Evolutionary conservation across 1,284 basidiomycete genomes (phyloP), one percentile per base, ranked within the genome.

Genomic region (Erythrobasidium hasegawianum): DNA sequence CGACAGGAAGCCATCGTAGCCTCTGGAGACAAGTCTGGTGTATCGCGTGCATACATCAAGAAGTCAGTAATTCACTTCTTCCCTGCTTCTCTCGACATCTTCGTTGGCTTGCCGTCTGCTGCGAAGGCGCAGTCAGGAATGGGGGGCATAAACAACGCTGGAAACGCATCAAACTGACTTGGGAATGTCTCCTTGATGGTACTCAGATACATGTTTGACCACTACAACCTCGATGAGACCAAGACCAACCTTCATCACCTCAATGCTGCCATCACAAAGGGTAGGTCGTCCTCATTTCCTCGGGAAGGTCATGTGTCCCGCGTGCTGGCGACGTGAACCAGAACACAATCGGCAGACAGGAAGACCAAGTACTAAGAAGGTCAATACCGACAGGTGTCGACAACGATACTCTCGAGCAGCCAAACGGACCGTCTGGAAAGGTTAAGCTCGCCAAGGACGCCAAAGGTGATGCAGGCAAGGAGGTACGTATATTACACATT

Each of bases 1-100:
- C 24, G 11, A 39, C 64, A 67, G 64, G 64, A 67, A 53, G 57
- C 64, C 55, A 67, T 67, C 57, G 27, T 57, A 40, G 49, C 64
- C 22, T 47, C 50, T 1, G 52, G 41, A 24, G 64, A 67, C 57
- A 27, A 54, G 10, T 38, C 57, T 9, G 64, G 64, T 27, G 64
- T 49, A 1, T 67, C 64, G 18, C 57, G 64, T 4, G 11, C 55
- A 2, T 58, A 18, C 64, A 67, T 67, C 64, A 67, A 67, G 57
- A 67, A 67, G 64, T 67, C 49, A 54, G 64, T 60, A 3, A 43
- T 45, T 20, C 26, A 27, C 22, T 1, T 2, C 22, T 40, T 16
- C 8, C 39, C 55, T 50, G 18, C 14, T 11, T 50, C n/a, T 24
- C 5, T 45, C 27, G 24, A 40, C 49, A 13, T 16, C 14, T 18